These are phyloP conservation scores for Xerocomellus amylosporus DNA, from an alignment of 768 basidiomycete species.

Conservation along the genomic window DNA sequence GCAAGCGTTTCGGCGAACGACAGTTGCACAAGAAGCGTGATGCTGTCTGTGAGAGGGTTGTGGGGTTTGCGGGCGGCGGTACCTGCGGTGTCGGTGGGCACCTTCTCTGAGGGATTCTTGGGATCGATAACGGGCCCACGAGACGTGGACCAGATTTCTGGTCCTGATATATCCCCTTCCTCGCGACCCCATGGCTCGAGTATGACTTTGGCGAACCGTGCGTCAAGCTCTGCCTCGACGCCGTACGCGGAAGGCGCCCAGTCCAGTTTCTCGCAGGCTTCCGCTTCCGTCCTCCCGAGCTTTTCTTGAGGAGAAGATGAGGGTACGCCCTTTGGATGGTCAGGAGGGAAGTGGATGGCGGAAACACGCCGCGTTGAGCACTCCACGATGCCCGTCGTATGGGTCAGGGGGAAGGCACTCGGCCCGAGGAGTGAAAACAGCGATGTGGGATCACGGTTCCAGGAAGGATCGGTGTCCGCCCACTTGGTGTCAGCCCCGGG, in stretches of 20 bases:
- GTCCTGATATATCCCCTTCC: conserved; percentile 37
- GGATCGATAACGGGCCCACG: conserved; percentile 36
- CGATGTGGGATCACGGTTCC: conserved; percentile 21
- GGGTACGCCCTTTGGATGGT: conserved; percentile 15
- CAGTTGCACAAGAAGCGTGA: conserved; percentile 56
- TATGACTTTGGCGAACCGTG: conserved; percentile 46
- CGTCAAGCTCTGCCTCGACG: conserved; percentile 49
- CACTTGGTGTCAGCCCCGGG: conserved; percentile 4
- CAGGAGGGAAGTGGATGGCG: conserved; percentile 40
- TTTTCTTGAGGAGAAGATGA: background rate
- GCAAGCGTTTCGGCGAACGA: conserved; percentile 40
- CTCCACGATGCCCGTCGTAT: conserved; percentile 65
- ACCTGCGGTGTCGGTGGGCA: conserved; percentile 1
- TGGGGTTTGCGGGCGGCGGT: conserved; percentile 34
- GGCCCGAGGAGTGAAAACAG: conserved; percentile 51
- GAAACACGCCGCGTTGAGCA: conserved; percentile 58
- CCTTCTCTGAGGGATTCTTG: conserved; percentile 9
- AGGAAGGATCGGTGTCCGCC: conserved; percentile 20
- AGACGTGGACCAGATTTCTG: conserved; percentile 36
- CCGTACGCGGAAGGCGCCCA: conserved; percentile 23
- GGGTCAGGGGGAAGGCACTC: conserved; percentile 56
- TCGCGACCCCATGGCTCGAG: conserved; percentile 54
- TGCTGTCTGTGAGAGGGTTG: conserved; percentile 54
- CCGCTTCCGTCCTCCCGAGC: conserved; percentile 1
- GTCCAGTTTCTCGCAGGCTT: background rate